Percentiles rank a stretch among this genome's conserved stretches.
Evolutionary conservation across 371 early-diverging fungal genomes (phyloP).

Genomic region (Polyrhizophydium stewartii): DNA sequence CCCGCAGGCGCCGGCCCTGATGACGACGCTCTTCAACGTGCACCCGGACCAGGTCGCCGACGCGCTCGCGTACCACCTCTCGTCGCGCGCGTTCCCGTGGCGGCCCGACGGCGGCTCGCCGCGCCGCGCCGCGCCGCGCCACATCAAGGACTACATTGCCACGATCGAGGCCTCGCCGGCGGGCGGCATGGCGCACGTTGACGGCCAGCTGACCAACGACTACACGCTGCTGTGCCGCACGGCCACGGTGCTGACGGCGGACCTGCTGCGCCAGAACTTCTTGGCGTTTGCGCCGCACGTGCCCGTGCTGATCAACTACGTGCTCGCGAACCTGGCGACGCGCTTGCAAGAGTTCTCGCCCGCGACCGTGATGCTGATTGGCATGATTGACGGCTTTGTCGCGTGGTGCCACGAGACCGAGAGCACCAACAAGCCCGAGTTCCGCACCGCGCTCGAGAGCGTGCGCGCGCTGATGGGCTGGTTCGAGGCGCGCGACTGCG

Average conservation of each 20-base stretch:
- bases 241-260: constrained; percentile 26
- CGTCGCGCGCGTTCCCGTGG: constrained; percentile 28
- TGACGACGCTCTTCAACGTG: constrained; percentile 12
- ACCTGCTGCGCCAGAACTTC: constrained; percentile 34
- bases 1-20: constrained; percentile 16
- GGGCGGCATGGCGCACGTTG: background rate
- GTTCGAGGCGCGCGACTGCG: constrained; percentile 16
- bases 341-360: constrained; percentile 21
- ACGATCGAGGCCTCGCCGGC: constrained; percentile 17
- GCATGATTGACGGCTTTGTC: constrained; percentile 25
- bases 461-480: constrained; percentile 20
- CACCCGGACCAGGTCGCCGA: constrained; percentile 26
- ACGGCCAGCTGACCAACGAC: constrained; percentile 5
- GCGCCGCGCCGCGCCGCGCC: constrained; percentile 2
- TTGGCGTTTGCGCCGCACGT: constrained; percentile 22
- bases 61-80: constrained; percentile 15
- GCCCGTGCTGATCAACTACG: constrained; percentile 35
- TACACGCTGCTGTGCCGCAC: constrained; percentile 17
- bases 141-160: constrained; percentile 24
- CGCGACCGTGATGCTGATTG: constrained; percentile 16
- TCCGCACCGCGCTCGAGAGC: constrained; percentile 3
- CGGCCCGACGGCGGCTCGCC: constrained; percentile 4
- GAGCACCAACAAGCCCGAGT: constrained; percentile 9
- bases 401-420: constrained; percentile 11
- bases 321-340: constrained; percentile 26